A percentile compares a stretch with the other conserved stretches of the same genome.
These are phyloP conservation scores for Auricularia sp. DNA, from an alignment of 768 basidiomycete species.

Conservation along the genomic window DNA sequence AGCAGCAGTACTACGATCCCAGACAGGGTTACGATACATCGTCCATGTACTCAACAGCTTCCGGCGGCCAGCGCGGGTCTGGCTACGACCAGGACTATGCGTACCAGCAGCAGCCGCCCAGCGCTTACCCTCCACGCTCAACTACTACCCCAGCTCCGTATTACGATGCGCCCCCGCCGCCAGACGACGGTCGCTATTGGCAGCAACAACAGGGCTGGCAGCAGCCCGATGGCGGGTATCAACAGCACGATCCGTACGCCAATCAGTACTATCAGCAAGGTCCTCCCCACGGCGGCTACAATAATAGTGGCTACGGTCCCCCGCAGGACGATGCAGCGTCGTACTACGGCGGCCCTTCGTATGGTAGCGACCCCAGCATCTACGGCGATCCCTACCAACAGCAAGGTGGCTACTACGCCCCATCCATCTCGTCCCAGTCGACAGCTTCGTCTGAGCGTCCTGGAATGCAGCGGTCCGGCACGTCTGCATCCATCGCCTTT, in stretches of 20 bases:
- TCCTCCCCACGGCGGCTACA: background rate
- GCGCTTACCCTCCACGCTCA: background rate
- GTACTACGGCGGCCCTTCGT: constrained; percentile 1
- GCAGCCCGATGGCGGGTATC: background rate
- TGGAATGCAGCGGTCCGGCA: constrained; percentile 46
- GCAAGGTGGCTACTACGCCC: background rate
- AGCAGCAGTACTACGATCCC: constrained; percentile 5
- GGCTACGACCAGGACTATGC: constrained; percentile 19
- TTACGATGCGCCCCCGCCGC: constrained; percentile 10
- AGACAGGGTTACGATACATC: constrained; percentile 12
- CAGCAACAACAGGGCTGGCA: constrained; percentile 2
- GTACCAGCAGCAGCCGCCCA: constrained; percentile 7
- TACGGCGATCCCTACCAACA: background rate
- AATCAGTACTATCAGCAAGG: background rate
- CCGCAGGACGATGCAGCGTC: background rate
- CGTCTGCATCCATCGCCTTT: constrained; percentile 43
- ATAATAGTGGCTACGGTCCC: background rate
- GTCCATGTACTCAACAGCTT: constrained; percentile 19
- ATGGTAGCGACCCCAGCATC: constrained; percentile 3
- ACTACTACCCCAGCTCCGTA: constrained; percentile 6
- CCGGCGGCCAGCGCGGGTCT: constrained; percentile 22
- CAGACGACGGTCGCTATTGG: constrained; percentile 10
- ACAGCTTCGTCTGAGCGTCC: constrained; percentile 50
- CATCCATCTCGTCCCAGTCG: constrained; percentile 3
- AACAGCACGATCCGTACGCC: background rate